phyloP scores from a whole-genome alignment of 306 rosid genomes.

The Chamaecrista fasciculata region DNA sequence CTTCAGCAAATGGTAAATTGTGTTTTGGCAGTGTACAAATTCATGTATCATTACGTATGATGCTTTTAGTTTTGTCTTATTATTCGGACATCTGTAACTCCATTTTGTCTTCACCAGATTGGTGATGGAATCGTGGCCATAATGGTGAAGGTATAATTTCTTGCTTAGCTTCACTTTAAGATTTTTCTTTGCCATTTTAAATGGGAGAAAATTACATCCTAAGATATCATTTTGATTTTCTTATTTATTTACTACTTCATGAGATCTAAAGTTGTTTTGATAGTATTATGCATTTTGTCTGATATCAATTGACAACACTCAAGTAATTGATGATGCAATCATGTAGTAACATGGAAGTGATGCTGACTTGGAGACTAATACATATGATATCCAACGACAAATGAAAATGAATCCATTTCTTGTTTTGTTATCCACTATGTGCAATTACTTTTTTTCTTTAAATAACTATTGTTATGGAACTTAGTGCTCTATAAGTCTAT shows the following conservation, averaged over 20 bases:
- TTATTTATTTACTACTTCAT: constrained; percentile 1
- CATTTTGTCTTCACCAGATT: constrained; percentile 55
- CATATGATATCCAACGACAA: constrained; percentile 5
- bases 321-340: constrained; percentile 25
- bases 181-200: constrained; percentile 9
- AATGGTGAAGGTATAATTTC: constrained; percentile 76
- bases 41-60: neutral
- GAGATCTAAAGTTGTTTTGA: constrained; percentile 17
- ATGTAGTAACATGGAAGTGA: constrained; percentile 15
- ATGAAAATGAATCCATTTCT: constrained; percentile 24
- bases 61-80: constrained; percentile 1
- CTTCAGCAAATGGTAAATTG: constrained; percentile 89
- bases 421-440: constrained; percentile 5
- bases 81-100: constrained; percentile 28
- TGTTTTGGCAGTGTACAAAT: constrained; percentile 12
- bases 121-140: constrained; percentile 72
- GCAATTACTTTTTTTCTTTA: constrained; percentile 30
- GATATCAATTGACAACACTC: constrained; percentile 20
- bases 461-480: constrained; percentile 22
- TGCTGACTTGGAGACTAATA: constrained; percentile 12
- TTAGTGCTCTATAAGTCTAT: constrained; percentile 34
- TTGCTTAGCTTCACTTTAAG: neutral
- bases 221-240: constrained; percentile 14
- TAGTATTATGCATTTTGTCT: constrained; percentile 4
- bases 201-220: constrained; percentile 3